These are phyloP conservation scores for Chytriomyces confervae DNA, from an alignment of 192 early-diverging fungal species.

Conservation along the genomic window DNA sequence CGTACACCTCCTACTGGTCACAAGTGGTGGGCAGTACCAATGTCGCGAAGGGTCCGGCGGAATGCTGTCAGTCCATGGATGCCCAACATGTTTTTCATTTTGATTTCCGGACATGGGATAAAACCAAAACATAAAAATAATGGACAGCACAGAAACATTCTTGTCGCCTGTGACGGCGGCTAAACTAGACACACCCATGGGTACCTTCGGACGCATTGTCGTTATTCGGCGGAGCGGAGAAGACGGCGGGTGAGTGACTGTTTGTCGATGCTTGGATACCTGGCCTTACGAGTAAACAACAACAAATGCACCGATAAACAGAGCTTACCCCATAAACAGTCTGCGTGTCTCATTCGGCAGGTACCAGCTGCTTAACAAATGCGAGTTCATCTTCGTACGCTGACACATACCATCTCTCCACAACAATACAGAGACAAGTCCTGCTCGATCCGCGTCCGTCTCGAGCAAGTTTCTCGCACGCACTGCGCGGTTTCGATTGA, in stretches of 20 bases:
- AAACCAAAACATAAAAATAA: too few relatives aligned
- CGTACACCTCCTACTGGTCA: too few relatives aligned
- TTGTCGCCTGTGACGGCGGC: slow-evolving; percentile 9
- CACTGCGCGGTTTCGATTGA: slow-evolving; percentile 17
- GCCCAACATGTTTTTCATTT: too few relatives aligned
- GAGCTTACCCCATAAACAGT: slow-evolving; percentile 13
- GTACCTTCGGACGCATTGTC: slow-evolving; percentile 28
- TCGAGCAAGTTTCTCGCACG: slow-evolving; percentile 24
- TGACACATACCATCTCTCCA: neutral
- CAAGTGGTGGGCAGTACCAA: too few relatives aligned
- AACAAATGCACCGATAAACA: neutral
- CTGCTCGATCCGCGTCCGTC: slow-evolving; percentile 22
- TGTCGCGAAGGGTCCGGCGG: too few relatives aligned
- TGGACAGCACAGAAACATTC: neutral
- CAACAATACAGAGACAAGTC: slow-evolving; percentile 14
- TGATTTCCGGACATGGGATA: too few relatives aligned
- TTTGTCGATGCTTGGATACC: neutral
- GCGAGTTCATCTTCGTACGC: neutral
- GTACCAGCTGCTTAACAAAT: neutral
- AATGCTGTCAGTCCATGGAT: too few relatives aligned
- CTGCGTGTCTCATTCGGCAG: slow-evolving; percentile 16
- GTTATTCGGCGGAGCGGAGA: slow-evolving; percentile 26
- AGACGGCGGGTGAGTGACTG: slow-evolving; percentile 12
- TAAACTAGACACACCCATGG: slow-evolving; percentile 3
- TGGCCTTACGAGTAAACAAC: neutral